Percentiles rank a stretch among this genome's conserved stretches.
phyloP scores from a whole-genome alignment of 2,329 filamentous ascomycete genomes.

The Epichloe hybrida region DNA sequence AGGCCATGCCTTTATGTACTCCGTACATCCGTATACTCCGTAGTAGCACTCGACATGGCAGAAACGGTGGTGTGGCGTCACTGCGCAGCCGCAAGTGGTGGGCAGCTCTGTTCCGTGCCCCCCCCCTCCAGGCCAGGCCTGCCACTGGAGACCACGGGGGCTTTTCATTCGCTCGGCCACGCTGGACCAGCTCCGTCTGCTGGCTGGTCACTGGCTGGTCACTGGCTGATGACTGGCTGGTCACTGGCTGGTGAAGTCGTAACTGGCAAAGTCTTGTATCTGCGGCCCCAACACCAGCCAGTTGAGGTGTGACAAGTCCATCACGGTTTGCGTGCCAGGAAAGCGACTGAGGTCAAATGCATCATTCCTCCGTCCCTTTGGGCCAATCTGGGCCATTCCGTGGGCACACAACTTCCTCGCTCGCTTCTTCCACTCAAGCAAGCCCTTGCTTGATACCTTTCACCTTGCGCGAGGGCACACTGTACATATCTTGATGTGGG shows the following conservation, averaged over 20 bases:
- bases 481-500: not conserved
- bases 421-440: too few species aligned
- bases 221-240: not conserved
- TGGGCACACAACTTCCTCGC: too few species aligned
- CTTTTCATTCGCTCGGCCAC: not conserved
- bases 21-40: too few species aligned
- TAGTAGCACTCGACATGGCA: not conserved
- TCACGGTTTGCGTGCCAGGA: too few species aligned
- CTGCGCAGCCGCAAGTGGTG: not conserved
- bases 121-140: too few species aligned
- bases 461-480: too few species aligned
- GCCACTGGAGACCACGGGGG: not conserved
- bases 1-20: too few species aligned
- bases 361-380: too few species aligned
- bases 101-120: not conserved
- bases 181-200: not conserved
- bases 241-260: too few species aligned
- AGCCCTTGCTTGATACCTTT: too few species aligned
- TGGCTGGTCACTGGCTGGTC: not conserved
- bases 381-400: too few species aligned
- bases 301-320: not conserved
- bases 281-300: not conserved
- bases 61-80: not conserved
- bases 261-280: not conserved
- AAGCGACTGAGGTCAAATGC: too few species aligned